Base-by-base conservation (phyloP, 177 flowering plant species). In the Vitis hybrid region DNA sequence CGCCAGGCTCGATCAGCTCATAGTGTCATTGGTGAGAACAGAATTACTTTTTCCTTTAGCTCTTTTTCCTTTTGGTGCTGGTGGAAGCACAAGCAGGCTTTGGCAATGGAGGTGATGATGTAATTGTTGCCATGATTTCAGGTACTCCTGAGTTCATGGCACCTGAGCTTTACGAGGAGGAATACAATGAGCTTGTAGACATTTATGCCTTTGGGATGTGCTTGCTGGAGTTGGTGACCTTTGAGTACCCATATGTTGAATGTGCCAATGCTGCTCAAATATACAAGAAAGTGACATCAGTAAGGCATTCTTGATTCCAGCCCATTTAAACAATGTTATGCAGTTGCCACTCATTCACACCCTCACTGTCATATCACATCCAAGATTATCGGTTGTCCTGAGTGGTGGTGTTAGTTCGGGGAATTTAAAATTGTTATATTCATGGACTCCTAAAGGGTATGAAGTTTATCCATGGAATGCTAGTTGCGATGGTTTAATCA, bases 91-190 rank as follows among this genome's bases (percentile, higher is more conserved):
- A 50, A 12, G 58, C 65, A 56, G 50, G 56, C 58, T 20, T 14
- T 65, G 52, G 18, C 51, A 61, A 2, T 69, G 28, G 9, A 49
- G 49, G 22, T 11, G 51, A 28, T 24, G 24, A 59, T 24, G 4
- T 70, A 20, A 63, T 59, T 33, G 0, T 59, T 31, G 10, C 61
- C 68, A 33, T 78, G 31, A 14, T 53, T 71, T 63, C 64, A 94
- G 98, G 98, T 66, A 94, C 97, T 19, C 95, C 97, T 0, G 97
- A 95, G 80, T 95, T 92, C 84, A 95, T 95, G 98, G 98, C 98
- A 47, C 98, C 98, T 11, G 98, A 95, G 78, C 89, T 92, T 67
- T 95, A 95, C 66, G 97, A 91, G 79, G 98, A 92, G 77, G 97
- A 95, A 66, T 95, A 95, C 81, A 92, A 95, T 77, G 97, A 92